Evolutionary conservation across 1,284 basidiomycete species (phyloP).

Genomic region (Fomitiporia mediterranea): DNA sequence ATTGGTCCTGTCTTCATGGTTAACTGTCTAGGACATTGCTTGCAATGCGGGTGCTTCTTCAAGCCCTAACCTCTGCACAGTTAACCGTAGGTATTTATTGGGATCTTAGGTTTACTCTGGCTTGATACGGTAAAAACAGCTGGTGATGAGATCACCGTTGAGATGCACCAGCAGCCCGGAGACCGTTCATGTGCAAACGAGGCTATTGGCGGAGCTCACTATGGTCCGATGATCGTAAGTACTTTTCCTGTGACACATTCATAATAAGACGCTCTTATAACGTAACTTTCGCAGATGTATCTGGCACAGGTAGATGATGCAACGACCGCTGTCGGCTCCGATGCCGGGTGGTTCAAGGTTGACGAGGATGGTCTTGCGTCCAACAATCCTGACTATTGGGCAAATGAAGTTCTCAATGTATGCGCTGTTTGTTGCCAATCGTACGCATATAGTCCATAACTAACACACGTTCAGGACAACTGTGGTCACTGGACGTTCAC

Average conservation of each 20-base stretch:
- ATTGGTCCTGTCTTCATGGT: not conserved
- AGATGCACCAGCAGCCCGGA: slow-evolving; percentile 50
- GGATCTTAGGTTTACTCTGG: not conserved
- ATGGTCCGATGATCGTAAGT: slow-evolving; percentile 35
- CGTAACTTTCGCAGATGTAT: slow-evolving; percentile 32
- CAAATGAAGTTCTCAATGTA: slow-evolving; percentile 36
- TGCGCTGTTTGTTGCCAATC: not conserved
- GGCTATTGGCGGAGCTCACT: slow-evolving; percentile 46
- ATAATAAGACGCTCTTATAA: not conserved
- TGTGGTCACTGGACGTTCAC: slow-evolving; percentile 49
- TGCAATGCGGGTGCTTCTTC: slow-evolving; percentile 39
- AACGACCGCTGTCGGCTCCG: slow-evolving; percentile 39
- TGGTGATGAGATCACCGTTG: slow-evolving; percentile 44
- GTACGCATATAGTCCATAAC: not conserved
- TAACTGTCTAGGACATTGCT: slow-evolving; percentile 38
- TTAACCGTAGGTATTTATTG: slow-evolving; percentile 33
- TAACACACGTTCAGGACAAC: slow-evolving; percentile 30
- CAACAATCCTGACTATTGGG: slow-evolving; percentile 45
- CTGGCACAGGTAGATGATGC: slow-evolving; percentile 47
- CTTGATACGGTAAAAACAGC: slow-evolving; percentile 28
- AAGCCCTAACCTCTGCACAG: slow-evolving; percentile 36
- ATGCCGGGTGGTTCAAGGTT: slow-evolving; percentile 49
- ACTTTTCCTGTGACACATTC: not conserved
- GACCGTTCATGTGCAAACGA: slow-evolving; percentile 44
- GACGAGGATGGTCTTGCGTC: slow-evolving; percentile 44